Evolutionary conservation across 768 basidiomycete genomes (phyloP).

Genomic region (Tylopilus rubrobrunneus): DNA sequence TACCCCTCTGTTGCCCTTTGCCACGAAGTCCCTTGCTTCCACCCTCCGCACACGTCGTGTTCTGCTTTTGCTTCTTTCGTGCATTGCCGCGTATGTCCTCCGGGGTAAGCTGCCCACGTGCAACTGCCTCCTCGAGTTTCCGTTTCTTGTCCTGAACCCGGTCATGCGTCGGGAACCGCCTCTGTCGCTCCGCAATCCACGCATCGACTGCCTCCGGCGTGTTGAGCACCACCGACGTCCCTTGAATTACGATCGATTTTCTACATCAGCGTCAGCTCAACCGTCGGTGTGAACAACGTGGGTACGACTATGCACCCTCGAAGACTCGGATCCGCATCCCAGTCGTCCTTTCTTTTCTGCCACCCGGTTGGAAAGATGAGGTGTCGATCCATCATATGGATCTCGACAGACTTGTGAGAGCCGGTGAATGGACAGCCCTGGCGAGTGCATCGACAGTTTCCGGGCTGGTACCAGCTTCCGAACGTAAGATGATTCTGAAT

Average conservation of each 20-base stretch:
- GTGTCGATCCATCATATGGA: constrained; percentile 89
- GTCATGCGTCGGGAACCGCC: constrained; percentile 71
- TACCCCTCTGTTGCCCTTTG: constrained; percentile 24
- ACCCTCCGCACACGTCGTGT: constrained; percentile 5
- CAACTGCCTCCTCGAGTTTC: constrained; percentile 72
- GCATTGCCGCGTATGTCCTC: constrained; percentile 40
- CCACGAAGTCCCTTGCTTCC: background rate
- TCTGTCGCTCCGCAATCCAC: constrained; percentile 89
- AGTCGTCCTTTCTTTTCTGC: constrained; percentile 57
- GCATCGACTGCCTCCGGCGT: constrained; percentile 76
- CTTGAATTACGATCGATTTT: constrained; percentile 71
- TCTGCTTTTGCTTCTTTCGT: constrained; percentile 41
- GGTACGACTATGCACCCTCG: constrained; percentile 55
- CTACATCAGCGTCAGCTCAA: constrained; percentile 34
- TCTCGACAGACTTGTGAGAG: constrained; percentile 66
- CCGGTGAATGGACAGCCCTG: constrained; percentile 66
- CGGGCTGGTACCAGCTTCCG: constrained; percentile 59
- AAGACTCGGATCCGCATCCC: constrained; percentile 81
- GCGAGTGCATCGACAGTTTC: constrained; percentile 56
- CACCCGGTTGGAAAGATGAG: constrained; percentile 76
- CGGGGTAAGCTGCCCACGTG: constrained; percentile 68
- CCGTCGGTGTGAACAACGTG: background rate
- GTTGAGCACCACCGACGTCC: constrained; percentile 73
- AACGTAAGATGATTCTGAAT: constrained; percentile 16
- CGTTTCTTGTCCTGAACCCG: constrained; percentile 78